A percentile compares a stretch with the other conserved stretches of the same genome.
Conservation (phyloP, 148 eudicot genomes). For the Chenopodium berlandieri region DNA sequence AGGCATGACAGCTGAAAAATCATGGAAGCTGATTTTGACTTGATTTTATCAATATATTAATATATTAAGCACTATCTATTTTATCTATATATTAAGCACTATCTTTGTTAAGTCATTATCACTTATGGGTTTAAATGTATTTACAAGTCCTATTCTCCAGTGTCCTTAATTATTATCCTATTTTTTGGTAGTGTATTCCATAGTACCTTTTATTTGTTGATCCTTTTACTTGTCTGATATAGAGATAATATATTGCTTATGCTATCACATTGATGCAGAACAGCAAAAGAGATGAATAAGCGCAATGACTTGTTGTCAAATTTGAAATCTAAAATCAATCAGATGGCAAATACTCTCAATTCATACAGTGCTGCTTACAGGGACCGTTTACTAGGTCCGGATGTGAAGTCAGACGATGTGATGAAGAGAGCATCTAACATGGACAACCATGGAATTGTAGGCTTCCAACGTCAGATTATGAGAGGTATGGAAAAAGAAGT, state of each 20-base stretch:
- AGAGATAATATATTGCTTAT: slow-evolving; percentile 6
- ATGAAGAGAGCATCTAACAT: slow-evolving; percentile 42
- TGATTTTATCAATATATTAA: no score
- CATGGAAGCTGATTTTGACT: no score
- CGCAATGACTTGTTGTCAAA: slow-evolving; percentile 44
- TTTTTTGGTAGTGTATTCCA: no score
- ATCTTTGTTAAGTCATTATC: no score
- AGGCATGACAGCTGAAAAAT: no score
- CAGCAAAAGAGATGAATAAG: slow-evolving; percentile 42
- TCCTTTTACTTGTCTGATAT: no score
- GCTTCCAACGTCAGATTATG: slow-evolving; percentile 48
- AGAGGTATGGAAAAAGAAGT: slow-evolving; percentile 31
- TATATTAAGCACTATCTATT: no score
- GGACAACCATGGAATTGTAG: slow-evolving; percentile 45
- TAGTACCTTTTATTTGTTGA: no score
- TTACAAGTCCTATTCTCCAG: no score
- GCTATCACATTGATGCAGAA: slow-evolving; percentile 24
- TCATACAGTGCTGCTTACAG: slow-evolving; percentile 36
- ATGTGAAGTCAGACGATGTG: slow-evolving; percentile 39
- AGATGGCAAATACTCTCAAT: slow-evolving; percentile 40
- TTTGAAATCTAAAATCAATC: slow-evolving; percentile 39
- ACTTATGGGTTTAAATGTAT: no score
- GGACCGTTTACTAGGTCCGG: slow-evolving; percentile 45
- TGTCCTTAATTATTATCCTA: no score
- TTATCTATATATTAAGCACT: no score